Evolutionary conservation across 164 flowering plant species (phyloP).

Genomic region (Pachysandra terminalis): DNA sequence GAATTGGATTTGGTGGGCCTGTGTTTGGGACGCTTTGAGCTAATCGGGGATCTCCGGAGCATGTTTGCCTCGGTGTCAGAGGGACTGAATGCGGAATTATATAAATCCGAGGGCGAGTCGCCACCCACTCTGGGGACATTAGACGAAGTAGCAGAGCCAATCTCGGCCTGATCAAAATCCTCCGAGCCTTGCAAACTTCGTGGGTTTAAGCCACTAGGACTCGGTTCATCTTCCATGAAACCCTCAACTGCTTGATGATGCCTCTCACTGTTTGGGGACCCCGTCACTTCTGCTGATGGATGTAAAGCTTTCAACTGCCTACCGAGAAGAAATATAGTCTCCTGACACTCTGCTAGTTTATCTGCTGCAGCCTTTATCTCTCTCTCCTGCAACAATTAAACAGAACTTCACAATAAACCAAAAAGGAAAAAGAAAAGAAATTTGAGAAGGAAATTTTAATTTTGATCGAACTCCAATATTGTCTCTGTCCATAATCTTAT

Average conservation of each 20-base stretch:
- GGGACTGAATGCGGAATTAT: constrained; percentile 31
- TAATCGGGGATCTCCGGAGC: constrained; percentile 44
- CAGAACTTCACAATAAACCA: neutral
- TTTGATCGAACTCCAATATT: no score
- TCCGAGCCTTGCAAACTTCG: constrained; percentile 17
- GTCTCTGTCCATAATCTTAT: no score
- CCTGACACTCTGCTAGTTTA: constrained; percentile 93
- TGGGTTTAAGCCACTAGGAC: constrained; percentile 23
- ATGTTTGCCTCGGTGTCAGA: constrained; percentile 42
- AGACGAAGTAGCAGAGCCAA: constrained; percentile 28
- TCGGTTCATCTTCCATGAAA: constrained; percentile 40
- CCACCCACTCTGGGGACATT: constrained; percentile 26
- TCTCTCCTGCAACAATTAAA: constrained; percentile 45
- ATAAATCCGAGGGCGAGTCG: constrained; percentile 42
- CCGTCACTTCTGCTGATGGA: constrained; percentile 55
- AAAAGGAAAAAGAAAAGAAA: neutral
- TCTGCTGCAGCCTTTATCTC: constrained; percentile 88
- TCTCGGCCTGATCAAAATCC: constrained; percentile 41
- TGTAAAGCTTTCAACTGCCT: constrained; percentile 73
- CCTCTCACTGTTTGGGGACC: constrained; percentile 44
- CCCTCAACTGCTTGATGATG: constrained; percentile 31
- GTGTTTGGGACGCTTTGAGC: constrained; percentile 47
- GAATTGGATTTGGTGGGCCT: constrained; percentile 51
- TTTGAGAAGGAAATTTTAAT: neutral
- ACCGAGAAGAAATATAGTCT: constrained; percentile 86